Evolutionary conservation across 208 protist species (phyloP).

Genomic region (Phytomonas sp.): DNA sequence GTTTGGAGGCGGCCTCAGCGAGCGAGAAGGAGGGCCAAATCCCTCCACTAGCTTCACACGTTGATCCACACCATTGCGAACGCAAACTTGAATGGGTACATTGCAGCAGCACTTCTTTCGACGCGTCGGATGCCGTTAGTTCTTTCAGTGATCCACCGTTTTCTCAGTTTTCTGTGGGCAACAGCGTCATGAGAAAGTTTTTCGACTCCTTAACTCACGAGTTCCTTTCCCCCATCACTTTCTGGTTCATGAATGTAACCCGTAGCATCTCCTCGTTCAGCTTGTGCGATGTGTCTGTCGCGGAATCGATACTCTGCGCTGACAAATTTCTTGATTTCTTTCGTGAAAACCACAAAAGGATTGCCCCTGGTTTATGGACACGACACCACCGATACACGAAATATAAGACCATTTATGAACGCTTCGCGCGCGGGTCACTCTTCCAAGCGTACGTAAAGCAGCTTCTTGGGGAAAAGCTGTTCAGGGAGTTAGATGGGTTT

Average conservation of each 20-base stretch:
- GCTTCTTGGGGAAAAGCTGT: constrained; percentile 45
- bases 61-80: neutral
- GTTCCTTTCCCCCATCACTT: constrained; percentile 66
- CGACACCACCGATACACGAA: constrained; percentile 53
- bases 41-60: constrained; percentile 20
- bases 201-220: constrained; percentile 79
- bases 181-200: constrained; percentile 78
- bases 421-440: constrained; percentile 59
- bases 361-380: constrained; percentile 50
- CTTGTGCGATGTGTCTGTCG: constrained; percentile 42
- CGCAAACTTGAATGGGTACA: constrained; percentile 3
- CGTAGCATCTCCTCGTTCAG: constrained; percentile 40
- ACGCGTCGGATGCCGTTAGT: neutral
- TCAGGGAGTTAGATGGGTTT: constrained; percentile 35
- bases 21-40: constrained; percentile 50
- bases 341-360: constrained; percentile 32
- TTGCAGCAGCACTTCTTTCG: constrained; percentile 11
- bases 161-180: constrained; percentile 61
- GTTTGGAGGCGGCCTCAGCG: constrained; percentile 58
- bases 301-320: constrained; percentile 26
- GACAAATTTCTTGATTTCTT: constrained; percentile 70
- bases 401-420: constrained; percentile 74
- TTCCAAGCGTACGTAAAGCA: constrained; percentile 52
- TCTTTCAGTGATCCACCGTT: constrained; percentile 20
- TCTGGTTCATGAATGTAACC: constrained; percentile 50